Conservation (phyloP, 2,329 filamentous ascomycete species). For the Achaetomium macrosporum region DNA sequence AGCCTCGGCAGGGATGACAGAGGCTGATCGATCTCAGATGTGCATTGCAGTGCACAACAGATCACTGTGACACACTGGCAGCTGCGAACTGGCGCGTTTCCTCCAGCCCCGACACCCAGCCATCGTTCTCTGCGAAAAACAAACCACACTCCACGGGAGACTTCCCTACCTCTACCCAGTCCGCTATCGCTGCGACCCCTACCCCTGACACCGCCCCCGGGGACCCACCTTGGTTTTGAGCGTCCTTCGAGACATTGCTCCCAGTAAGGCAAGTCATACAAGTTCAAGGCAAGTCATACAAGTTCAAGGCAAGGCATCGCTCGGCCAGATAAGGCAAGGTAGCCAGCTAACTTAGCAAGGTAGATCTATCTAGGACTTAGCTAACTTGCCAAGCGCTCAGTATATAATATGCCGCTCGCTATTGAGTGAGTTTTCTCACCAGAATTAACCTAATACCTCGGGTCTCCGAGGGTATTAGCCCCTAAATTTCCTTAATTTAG, state of each 20-base stretch:
- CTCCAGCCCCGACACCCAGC: slow-evolving; percentile 7
- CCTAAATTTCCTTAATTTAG: too few species aligned
- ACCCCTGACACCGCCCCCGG: slow-evolving; percentile 16
- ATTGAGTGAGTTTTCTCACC: too few species aligned
- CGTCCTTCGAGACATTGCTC: slow-evolving; percentile 1
- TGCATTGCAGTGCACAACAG: slow-evolving; percentile 15
- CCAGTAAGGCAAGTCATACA: too few species aligned
- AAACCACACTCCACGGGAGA: slow-evolving; percentile 8
- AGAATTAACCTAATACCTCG: too few species aligned
- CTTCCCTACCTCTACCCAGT: neutral
- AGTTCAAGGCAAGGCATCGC: too few species aligned
- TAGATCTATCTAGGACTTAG: too few species aligned
- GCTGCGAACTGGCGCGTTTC: slow-evolving; percentile 21
- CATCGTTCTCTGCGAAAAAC: slow-evolving; percentile 9
- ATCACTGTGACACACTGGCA: slow-evolving; percentile 10
- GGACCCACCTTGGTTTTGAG: neutral
- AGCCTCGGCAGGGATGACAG: neutral
- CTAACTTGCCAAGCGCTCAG: too few species aligned
- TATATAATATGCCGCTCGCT: too few species aligned
- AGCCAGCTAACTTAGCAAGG: too few species aligned
- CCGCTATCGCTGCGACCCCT: neutral
- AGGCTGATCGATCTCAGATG: slow-evolving; percentile 2
- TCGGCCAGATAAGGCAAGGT: too few species aligned
- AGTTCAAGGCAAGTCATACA: too few species aligned
- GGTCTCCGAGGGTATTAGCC: too few species aligned